phyloP scores from a whole-genome alignment of 2,329 filamentous ascomycete species.

The Cercospora janseana region DNA sequence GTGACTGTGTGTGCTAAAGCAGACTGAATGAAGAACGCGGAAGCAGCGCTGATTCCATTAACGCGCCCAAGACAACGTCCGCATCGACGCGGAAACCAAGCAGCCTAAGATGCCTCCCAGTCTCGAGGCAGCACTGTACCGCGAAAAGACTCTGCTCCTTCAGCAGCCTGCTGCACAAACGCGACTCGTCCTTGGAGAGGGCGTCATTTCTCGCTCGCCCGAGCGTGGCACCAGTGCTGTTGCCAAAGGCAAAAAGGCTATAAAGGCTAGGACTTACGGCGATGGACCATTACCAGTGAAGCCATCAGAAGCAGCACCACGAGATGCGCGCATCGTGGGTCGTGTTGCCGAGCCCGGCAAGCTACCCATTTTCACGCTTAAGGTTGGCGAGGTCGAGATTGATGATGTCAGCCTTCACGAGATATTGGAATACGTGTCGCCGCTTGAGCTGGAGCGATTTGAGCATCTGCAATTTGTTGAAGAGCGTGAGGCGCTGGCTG shows the following conservation, averaged over 20 bases:
- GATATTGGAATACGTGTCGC: constrained; percentile 37
- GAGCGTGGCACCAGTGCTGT: constrained; percentile 2
- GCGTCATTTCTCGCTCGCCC: constrained; percentile 6
- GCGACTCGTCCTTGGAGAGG: constrained; percentile 4
- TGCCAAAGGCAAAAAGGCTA: constrained; percentile 1
- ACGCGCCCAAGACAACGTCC: background rate
- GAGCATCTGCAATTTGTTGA: constrained; percentile 36
- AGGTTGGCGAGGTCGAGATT: constrained; percentile 30
- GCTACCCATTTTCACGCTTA: constrained; percentile 29
- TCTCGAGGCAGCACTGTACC: background rate
- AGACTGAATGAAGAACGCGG: too few species aligned
- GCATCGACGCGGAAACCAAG: background rate
- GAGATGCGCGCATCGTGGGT: constrained; percentile 31
- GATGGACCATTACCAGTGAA: constrained; percentile 29
- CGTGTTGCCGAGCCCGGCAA: constrained; percentile 26
- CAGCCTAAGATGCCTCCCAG: constrained; percentile 12
- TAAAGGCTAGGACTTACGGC: constrained; percentile 17
- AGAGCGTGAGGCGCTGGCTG: constrained; percentile 27
- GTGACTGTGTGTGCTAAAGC: too few species aligned
- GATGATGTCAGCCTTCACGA: constrained; percentile 33
- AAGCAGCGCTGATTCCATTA: too few species aligned
- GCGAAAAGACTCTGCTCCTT: background rate
- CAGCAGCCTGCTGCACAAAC: constrained; percentile 1
- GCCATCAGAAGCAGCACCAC: constrained; percentile 31
- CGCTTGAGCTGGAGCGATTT: constrained; percentile 37